Evolutionary conservation across 2,329 filamentous ascomycete species (phyloP).

Genomic region (Thielaviopsis populi): DNA sequence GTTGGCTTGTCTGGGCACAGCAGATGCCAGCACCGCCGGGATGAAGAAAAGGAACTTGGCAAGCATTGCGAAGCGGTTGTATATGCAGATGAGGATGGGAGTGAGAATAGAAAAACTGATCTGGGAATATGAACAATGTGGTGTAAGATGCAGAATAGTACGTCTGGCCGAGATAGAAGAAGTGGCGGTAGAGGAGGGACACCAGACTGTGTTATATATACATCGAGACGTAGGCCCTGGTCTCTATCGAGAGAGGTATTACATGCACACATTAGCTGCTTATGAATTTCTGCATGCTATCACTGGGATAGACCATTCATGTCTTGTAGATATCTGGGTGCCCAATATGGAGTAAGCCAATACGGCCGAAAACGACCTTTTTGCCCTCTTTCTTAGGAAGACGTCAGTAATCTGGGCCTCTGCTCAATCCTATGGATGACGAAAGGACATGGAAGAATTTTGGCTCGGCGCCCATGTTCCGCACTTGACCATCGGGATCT

Average conservation of each 20-base stretch:
- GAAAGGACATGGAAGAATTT: background rate
- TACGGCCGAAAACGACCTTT: background rate
- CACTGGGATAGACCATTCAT: background rate
- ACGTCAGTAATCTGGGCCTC: background rate
- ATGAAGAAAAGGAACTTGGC: constrained; percentile 17
- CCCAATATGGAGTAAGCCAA: background rate
- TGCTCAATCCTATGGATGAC: background rate
- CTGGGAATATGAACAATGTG: background rate
- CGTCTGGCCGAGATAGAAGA: background rate
- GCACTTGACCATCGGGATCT: background rate
- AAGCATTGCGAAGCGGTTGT: constrained; percentile 9
- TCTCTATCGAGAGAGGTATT: no score
- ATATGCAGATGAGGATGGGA: background rate
- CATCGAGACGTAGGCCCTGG: background rate
- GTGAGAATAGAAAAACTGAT: background rate
- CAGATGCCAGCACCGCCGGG: constrained; percentile 12
- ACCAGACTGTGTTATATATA: background rate
- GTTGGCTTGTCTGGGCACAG: constrained; percentile 12
- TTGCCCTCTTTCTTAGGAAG: background rate
- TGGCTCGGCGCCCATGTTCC: background rate
- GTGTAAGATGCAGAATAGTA: background rate
- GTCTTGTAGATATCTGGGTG: background rate
- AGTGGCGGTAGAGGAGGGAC: background rate
- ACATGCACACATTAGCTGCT: background rate
- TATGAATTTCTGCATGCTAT: background rate